Evolutionary conservation across 108 stramenopile genomes (phyloP).

Genomic region (Asterionellopsis glacialis): DNA sequence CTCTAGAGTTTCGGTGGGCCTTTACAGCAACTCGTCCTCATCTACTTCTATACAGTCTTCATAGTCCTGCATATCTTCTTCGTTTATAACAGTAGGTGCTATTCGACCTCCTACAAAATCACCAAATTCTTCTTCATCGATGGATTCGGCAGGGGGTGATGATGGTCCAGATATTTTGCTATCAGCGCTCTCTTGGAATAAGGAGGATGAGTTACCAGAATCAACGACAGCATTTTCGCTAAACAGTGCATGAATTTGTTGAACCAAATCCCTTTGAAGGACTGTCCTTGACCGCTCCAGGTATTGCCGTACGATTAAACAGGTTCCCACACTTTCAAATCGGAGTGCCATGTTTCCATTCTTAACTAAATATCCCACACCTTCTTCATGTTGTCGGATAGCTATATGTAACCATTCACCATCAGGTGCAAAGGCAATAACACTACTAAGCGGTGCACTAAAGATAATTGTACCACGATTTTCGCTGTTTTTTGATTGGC

Average conservation of each 20-base stretch:
- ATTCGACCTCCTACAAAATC: too few relatives aligned
- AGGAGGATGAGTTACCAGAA: neutral
- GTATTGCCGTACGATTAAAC: conserved; percentile 54
- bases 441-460: conserved; percentile 41
- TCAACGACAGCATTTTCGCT: neutral
- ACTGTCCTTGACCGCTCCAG: conserved; percentile 47
- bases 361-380: conserved; percentile 34
- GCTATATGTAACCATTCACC: conserved; percentile 66
- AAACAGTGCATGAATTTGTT: conserved; percentile 5
- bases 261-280: conserved; percentile 23
- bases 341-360: conserved; percentile 72
- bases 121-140: too few relatives aligned
- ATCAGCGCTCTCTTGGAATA: too few relatives aligned
- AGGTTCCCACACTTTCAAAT: conserved; percentile 46
- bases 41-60: too few relatives aligned
- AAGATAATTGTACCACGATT: conserved; percentile 50
- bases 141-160: too few relatives aligned
- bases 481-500: conserved; percentile 1
- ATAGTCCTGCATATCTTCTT: too few relatives aligned
- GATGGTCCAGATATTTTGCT: too few relatives aligned
- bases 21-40: too few relatives aligned
- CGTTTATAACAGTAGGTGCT: too few relatives aligned
- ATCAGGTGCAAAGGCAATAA: conserved; percentile 69
- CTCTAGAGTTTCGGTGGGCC: too few relatives aligned
- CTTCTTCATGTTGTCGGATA: conserved; percentile 33